Evolutionary conservation across 345 rosid species (phyloP).

Genomic region (Gynandropsis gynandra): DNA sequence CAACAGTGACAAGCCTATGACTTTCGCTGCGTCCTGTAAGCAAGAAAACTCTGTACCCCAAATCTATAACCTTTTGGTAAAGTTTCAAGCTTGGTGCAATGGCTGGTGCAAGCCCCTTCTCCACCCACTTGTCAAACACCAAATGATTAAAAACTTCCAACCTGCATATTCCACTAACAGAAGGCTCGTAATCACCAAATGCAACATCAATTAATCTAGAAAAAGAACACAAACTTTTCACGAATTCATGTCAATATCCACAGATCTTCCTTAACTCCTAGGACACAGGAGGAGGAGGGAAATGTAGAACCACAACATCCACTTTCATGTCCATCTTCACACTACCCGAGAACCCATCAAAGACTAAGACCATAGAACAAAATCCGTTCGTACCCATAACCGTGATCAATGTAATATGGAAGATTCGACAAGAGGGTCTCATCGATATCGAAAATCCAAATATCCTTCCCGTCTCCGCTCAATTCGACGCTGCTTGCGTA

Average conservation of each 20-base stretch:
- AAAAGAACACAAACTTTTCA: slow-evolving; percentile 2
- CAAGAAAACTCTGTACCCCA: slow-evolving; percentile 67
- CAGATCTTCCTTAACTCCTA: background rate
- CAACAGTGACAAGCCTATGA: slow-evolving; percentile 46
- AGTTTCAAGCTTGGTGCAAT: slow-evolving; percentile 66
- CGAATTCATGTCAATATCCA: background rate
- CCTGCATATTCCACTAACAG: slow-evolving; percentile 35
- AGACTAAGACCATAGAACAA: background rate
- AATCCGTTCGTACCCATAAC: slow-evolving; percentile 53
- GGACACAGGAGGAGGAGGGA: background rate
- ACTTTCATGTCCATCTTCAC: background rate
- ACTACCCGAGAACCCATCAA: background rate
- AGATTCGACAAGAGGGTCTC: slow-evolving; percentile 88
- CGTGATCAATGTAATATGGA: slow-evolving; percentile 66
- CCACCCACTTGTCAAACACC: slow-evolving; percentile 79
- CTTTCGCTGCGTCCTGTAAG: slow-evolving; percentile 73
- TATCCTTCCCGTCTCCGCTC: slow-evolving; percentile 55
- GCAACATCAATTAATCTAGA: background rate
- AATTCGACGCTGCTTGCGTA: slow-evolving; percentile 49
- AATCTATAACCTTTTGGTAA: slow-evolving; percentile 45
- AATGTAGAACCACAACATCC: background rate
- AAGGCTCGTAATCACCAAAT: background rate
- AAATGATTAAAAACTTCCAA: slow-evolving; percentile 54
- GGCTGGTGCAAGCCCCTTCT: slow-evolving; percentile 58
- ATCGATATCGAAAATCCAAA: slow-evolving; percentile 84